Evolutionary conservation across 140 eudicot species (phyloP), one percentile per base, ranked within the genome.

Genomic region (Cichorium intybus): DNA sequence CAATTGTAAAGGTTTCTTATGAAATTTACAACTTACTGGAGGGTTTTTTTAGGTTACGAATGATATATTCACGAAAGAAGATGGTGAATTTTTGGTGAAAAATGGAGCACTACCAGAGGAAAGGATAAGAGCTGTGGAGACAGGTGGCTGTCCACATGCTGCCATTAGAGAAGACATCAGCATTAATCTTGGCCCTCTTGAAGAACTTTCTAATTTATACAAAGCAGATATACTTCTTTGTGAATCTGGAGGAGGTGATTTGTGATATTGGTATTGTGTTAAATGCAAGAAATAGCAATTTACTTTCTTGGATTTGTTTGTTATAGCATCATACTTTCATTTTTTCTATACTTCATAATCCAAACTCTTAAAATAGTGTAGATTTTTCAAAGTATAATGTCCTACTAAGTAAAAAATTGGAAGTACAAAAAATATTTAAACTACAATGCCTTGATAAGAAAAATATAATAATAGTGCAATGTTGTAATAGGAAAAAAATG

Each of bases 81-180:
- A 92, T 67, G 98, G 98, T 72, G 98, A 92, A 70, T 92, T 92
- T 79, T 72, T 92, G 79, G 80, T 92, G 62, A 92, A 92, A 82
- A 83, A 92, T 60, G 96, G 90, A 52, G 98, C 98, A 14, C 96
- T 92, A 55, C 96, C 96, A 1, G 95, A 85, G 77, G 98, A 92
- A 70, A 83, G 98, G 76, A 92, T 92, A 24, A 90, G 98, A 45
- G 98, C 98, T 64, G 95, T 92, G 48, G 98, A 92, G 79, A 92
- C 98, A 14, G 98, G 98, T 35, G 98, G 98, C 24, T 92, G 98
- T 74, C 98, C 98, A 3, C 98, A 92, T 69, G 98, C 98, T 16
- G 98, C 98, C 43, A 92, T 92, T 49, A 82, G 96, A 49, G 98
- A 92, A 81, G 98, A 92, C 71, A 92, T 92, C 79, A 92, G 98